Conservation (phyloP, 768 basidiomycete species). For the Lactarius indigo region DNA sequence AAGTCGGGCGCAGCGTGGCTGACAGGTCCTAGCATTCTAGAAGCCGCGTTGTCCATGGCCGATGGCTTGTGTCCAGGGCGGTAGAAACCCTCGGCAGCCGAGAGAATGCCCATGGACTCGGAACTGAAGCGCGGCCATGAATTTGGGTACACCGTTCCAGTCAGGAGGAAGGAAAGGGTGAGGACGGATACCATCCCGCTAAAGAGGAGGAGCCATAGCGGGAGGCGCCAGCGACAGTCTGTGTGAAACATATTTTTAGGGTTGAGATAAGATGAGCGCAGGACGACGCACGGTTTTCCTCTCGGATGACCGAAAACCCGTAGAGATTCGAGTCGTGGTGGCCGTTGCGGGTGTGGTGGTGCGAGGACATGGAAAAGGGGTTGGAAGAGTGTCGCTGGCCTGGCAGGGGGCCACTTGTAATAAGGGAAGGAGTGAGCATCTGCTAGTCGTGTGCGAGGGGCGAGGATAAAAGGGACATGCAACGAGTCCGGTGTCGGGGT, state of each 20-base stretch:
- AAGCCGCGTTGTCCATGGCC: not conserved
- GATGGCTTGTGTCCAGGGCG: conserved; percentile 4
- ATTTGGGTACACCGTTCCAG: conserved; percentile 13
- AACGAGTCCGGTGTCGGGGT: not conserved
- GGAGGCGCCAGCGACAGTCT: conserved; percentile 16
- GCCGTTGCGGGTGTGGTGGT: not conserved
- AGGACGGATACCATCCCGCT: conserved; percentile 13
- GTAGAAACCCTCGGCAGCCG: not conserved
- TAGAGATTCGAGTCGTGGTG: not conserved
- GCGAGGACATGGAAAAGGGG: not conserved
- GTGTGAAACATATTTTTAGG: not conserved
- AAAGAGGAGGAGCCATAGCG: conserved; percentile 21
- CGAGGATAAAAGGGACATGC: not conserved
- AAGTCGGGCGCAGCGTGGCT: not conserved
- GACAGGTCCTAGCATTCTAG: not conserved
- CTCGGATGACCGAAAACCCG: not conserved
- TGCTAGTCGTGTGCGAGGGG: not conserved
- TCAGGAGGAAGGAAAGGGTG: conserved; percentile 17
- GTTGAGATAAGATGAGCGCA: not conserved
- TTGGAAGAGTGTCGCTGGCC: not conserved
- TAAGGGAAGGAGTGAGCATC: not conserved
- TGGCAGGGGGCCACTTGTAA: not conserved
- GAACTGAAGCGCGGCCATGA: conserved; percentile 11
- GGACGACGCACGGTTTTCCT: conserved; percentile 10
- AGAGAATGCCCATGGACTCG: conserved; percentile 6